phyloP scores from a whole-genome alignment of 352 stramenopile genomes.

The Aphanomyces euteiches region DNA sequence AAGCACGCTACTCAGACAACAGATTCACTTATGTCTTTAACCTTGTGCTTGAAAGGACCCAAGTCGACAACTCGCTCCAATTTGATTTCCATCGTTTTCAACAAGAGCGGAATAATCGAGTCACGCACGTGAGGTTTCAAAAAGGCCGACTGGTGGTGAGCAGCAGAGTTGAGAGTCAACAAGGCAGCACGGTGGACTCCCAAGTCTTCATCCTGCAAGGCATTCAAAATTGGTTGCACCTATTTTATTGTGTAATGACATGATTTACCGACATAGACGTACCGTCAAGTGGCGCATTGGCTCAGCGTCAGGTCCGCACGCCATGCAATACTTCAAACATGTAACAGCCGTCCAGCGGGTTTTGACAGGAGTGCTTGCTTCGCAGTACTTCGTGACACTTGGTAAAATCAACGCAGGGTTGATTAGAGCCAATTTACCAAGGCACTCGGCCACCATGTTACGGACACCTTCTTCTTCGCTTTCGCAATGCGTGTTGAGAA shows the following conservation, averaged over 20 bases:
- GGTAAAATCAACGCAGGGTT: slow-evolving; percentile 86
- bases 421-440: slow-evolving; percentile 92
- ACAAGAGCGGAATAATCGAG: slow-evolving; percentile 86
- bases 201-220: slow-evolving; percentile 94
- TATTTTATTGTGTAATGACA: slow-evolving; percentile 46
- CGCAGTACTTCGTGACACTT: slow-evolving; percentile 80
- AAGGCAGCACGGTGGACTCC: slow-evolving; percentile 92
- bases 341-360: slow-evolving; percentile 90
- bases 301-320: slow-evolving; percentile 31
- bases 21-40: slow-evolving; percentile 56
- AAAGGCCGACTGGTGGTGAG: slow-evolving; percentile 91
- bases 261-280: slow-evolving; percentile 36
- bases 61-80: slow-evolving; percentile 96
- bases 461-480: slow-evolving; percentile 94
- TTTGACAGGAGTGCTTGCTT: slow-evolving; percentile 46
- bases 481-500: slow-evolving; percentile 90
- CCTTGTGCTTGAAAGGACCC: slow-evolving; percentile 98
- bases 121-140: slow-evolving; percentile 75
- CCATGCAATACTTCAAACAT: slow-evolving; percentile 89
- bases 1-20: not conserved
- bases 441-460: slow-evolving; percentile 97
- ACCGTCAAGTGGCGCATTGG: slow-evolving; percentile 28
- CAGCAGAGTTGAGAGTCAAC: slow-evolving; percentile 94
- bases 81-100: slow-evolving; percentile 88
- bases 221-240: slow-evolving; percentile 87